Conservation (phyloP, 305 asterid species). For the Fraxinus baroniana region DNA sequence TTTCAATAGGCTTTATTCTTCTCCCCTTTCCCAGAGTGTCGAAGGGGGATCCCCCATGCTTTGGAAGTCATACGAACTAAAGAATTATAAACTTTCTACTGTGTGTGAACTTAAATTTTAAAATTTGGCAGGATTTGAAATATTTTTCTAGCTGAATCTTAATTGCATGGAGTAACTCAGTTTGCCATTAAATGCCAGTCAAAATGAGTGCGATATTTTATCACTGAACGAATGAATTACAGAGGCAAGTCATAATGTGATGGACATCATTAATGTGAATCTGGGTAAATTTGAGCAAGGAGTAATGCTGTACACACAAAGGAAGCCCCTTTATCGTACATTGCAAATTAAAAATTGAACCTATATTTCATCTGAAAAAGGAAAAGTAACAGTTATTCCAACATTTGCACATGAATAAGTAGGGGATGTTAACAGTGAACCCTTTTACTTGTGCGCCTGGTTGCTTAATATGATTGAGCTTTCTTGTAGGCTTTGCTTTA, state of each 20-base stretch:
- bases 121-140: not conserved
- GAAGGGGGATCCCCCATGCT: not conserved
- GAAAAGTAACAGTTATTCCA: not conserved
- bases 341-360: not conserved
- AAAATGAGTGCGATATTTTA: not conserved
- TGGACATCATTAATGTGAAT: not conserved
- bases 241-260: not conserved
- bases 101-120: constrained; percentile 14
- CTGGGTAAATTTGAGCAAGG: not conserved
- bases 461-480: not conserved
- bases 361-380: constrained; percentile 12
- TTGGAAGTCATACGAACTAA: not conserved
- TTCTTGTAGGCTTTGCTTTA: not conserved
- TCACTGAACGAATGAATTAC: not conserved
- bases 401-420: not conserved
- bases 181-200: not conserved
- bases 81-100: not conserved
- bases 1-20: not conserved
- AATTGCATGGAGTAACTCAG: not conserved
- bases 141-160: constrained; percentile 4
- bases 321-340: not conserved
- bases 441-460: not conserved
- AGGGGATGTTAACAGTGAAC: not conserved
- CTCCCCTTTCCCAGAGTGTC: not conserved
- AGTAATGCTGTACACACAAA: not conserved